Percentiles rank a stretch among this genome's conserved stretches.
These are phyloP conservation scores for Boletellus emodensis DNA, from an alignment of 768 basidiomycete genomes.

Conservation along the genomic window DNA sequence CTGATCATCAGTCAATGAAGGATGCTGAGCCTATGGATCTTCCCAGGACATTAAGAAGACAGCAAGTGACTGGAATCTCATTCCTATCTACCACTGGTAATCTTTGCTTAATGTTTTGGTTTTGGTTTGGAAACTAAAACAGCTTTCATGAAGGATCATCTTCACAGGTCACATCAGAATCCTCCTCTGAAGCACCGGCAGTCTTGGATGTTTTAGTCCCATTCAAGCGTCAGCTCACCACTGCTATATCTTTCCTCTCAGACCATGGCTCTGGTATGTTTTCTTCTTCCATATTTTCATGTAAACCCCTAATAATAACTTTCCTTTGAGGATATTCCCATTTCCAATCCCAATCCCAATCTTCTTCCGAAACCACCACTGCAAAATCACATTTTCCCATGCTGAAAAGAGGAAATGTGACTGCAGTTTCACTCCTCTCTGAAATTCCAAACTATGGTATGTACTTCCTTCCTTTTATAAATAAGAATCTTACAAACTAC, in stretches of 20 bases:
- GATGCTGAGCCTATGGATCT: too few relatives aligned
- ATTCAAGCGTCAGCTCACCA: neutral
- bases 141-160: neutral
- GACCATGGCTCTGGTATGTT: neutral
- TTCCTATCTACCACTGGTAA: neutral
- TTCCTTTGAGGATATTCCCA: too few relatives aligned
- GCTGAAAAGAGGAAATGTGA: neutral
- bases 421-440: constrained; percentile 3
- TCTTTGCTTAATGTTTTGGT: neutral
- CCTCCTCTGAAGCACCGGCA: neutral
- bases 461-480: neutral
- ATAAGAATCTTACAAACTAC: neutral
- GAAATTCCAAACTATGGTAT: neutral
- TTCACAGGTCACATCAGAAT: neutral
- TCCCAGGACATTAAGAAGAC: too few relatives aligned
- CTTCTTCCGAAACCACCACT: too few relatives aligned
- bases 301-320: too few relatives aligned
- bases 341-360: too few relatives aligned
- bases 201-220: too few relatives aligned
- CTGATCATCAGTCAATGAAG: too few relatives aligned
- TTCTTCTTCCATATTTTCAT: neutral
- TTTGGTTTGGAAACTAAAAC: neutral
- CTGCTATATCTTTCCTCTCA: neutral
- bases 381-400: neutral
- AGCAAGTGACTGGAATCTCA: neutral